Conservation (phyloP, 2,329 filamentous ascomycete species). For the Ceratocystis albifundus region DNA sequence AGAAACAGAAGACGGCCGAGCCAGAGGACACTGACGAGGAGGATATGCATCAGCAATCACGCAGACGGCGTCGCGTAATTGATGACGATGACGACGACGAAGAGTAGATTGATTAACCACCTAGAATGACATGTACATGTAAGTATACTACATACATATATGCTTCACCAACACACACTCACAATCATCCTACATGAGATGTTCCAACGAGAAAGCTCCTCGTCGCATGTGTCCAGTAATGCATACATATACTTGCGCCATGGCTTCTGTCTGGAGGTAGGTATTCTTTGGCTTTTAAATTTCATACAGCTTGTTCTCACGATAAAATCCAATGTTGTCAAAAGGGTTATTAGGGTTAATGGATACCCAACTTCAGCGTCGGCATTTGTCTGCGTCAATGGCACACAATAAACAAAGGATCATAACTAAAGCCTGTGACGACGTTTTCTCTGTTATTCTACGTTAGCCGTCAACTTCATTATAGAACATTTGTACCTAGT, state of each 20-base stretch:
- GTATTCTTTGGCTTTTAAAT: too few relatives aligned
- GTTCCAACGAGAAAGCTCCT: background rate
- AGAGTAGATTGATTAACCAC: constrained; percentile 18
- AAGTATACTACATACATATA: background rate
- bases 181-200: background rate
- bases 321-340: background rate
- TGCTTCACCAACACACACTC: background rate
- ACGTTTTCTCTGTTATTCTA: background rate
- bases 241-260: too few relatives aligned
- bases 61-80: constrained; percentile 45
- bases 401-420: constrained; percentile 1
- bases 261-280: too few relatives aligned
- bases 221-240: too few relatives aligned
- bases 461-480: background rate
- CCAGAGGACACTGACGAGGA: constrained; percentile 38
- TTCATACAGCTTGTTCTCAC: too few relatives aligned
- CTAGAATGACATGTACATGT: background rate
- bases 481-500: background rate
- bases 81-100: constrained; percentile 52
- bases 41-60: constrained; percentile 42
- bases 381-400: background rate
- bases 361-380: background rate
- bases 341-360: background rate
- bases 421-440: background rate
- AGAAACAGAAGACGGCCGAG: constrained; percentile 42